These are phyloP conservation scores for Colletotrichum sp. DNA, from an alignment of 2,329 filamentous ascomycete genomes.

Conservation along the genomic window DNA sequence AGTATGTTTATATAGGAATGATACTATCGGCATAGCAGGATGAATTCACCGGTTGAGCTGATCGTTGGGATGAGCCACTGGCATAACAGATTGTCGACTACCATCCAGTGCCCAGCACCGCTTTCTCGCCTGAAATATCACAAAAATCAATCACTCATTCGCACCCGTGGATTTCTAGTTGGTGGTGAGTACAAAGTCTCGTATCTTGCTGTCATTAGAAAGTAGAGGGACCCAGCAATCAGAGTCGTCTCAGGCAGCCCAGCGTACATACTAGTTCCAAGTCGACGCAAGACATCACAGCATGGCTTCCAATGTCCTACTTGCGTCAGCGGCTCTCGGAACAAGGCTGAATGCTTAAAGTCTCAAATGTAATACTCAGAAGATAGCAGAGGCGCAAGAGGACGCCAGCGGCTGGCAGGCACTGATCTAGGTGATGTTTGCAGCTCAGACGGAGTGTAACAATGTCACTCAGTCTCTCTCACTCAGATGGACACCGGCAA, in stretches of 20 bases:
- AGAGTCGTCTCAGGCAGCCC: too few species aligned
- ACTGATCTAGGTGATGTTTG: background rate
- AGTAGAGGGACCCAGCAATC: too few species aligned
- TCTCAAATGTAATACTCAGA: background rate
- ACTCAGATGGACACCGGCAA: background rate
- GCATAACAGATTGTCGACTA: background rate
- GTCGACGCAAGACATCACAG: too few species aligned
- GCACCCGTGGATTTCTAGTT: fast-evolving
- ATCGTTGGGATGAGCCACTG: fast-evolving
- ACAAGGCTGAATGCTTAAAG: fast-evolving
- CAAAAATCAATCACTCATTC: background rate
- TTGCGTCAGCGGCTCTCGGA: too few species aligned
- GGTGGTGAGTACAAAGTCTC: background rate
- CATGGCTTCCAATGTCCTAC: too few species aligned
- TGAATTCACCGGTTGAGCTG: background rate
- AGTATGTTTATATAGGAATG: too few species aligned
- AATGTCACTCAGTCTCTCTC: background rate
- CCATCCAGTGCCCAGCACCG: background rate
- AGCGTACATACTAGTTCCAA: too few species aligned
- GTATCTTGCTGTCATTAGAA: too few species aligned
- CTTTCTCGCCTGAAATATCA: background rate
- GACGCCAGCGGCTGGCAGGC: fast-evolving
- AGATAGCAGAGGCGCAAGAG: background rate
- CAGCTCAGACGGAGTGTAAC: background rate
- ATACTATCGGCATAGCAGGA: too few species aligned